Evolutionary conservation across 1,284 basidiomycete genomes (phyloP).

Genomic region (Tetrapyrgos nigripes): DNA sequence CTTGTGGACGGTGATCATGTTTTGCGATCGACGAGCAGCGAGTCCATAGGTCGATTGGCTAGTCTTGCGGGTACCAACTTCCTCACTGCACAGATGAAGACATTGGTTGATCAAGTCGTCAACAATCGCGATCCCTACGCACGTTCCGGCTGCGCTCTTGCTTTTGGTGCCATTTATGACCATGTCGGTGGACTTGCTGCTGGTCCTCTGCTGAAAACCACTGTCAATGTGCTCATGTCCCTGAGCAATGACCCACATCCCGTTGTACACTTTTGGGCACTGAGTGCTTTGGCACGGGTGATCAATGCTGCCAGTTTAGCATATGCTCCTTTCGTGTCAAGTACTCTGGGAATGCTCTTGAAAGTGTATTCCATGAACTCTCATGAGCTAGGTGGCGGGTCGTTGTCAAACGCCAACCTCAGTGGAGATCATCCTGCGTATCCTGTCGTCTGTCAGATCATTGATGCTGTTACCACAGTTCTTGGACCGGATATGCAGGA

Average conservation of each 20-base stretch:
- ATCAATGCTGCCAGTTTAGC: constrained; percentile 93
- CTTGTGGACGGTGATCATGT: constrained; percentile 80
- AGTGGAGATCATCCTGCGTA: constrained; percentile 93
- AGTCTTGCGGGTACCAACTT: constrained; percentile 87
- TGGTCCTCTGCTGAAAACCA: constrained; percentile 94
- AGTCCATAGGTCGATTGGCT: constrained; percentile 89
- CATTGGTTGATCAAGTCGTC: constrained; percentile 95
- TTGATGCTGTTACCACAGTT: constrained; percentile 93
- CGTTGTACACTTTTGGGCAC: constrained; percentile 92
- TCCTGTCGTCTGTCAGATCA: constrained; percentile 89
- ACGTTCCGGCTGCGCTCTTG: constrained; percentile 92
- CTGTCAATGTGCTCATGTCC: constrained; percentile 95
- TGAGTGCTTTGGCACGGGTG: constrained; percentile 87
- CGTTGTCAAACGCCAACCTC: constrained; percentile 82
- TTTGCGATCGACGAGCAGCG: constrained; percentile 84
- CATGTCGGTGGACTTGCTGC: constrained; percentile 94
- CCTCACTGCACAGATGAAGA: constrained; percentile 89
- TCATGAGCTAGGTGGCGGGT: constrained; percentile 95
- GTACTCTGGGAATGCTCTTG: constrained; percentile 90
- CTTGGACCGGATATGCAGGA: constrained; percentile 97
- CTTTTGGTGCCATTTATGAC: constrained; percentile 94
- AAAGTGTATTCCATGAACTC: constrained; percentile 92
- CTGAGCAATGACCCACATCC: constrained; percentile 97
- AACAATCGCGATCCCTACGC: constrained; percentile 94
- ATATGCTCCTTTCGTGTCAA: constrained; percentile 89